A percentile compares a stretch with the other conserved stretches of the same genome.
These are phyloP conservation scores for Scheffersomyces segobiensis DNA, from an alignment of 1,139 yeast species.

Conservation along the genomic window DNA sequence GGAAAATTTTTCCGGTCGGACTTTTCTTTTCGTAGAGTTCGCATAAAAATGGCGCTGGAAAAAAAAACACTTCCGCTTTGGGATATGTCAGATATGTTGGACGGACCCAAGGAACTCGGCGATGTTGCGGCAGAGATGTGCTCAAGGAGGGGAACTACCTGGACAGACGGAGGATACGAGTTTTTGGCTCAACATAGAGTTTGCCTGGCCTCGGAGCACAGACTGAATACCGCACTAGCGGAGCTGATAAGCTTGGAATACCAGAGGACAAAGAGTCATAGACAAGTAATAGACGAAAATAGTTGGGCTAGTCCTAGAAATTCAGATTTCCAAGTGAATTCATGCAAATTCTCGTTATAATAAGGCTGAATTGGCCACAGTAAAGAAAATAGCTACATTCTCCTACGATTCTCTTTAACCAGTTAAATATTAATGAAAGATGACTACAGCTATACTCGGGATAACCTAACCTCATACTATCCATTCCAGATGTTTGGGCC, in stretches of 20 bases:
- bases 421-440: no score
- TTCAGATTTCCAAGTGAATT: neutral
- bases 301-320: neutral
- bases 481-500: no score
- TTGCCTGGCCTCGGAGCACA: neutral
- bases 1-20: conserved; percentile 12
- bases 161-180: neutral
- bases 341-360: no score
- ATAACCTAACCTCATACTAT: no score
- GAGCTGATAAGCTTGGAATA: neutral
- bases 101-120: conserved; percentile 1
- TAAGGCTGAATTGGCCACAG: no score
- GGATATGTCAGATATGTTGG: neutral
- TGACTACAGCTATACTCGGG: no score
- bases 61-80: neutral
- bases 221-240: neutral
- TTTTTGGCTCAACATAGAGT: neutral
- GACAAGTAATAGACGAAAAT: no score
- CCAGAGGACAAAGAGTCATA: neutral
- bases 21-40: neutral
- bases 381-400: no score
- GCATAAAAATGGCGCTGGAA: neutral
- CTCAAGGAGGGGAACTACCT: conserved; percentile 9
- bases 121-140: neutral
- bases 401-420: no score